A percentile compares a stretch with the other conserved stretches of the same genome.
phyloP scores from a whole-genome alignment of 257 asterid genomes.

The Paraleonurus japonicus region DNA sequence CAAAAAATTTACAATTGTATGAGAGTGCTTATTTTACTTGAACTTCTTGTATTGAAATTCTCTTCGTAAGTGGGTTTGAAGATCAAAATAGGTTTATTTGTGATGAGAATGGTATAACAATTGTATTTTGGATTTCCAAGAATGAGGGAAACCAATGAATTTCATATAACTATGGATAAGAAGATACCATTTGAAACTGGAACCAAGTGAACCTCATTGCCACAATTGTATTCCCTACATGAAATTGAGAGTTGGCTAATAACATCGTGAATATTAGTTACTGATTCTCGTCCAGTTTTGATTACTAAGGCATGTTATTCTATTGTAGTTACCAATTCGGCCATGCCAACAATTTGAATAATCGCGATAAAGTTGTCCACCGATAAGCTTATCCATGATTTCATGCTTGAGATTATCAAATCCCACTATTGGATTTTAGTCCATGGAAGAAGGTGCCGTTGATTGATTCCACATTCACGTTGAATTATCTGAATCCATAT shows the following conservation, averaged over 20 bases:
- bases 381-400: too few relatives aligned
- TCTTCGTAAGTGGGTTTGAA: neutral
- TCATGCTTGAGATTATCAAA: too few relatives aligned
- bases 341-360: too few relatives aligned
- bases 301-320: too few relatives aligned
- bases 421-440: too few relatives aligned
- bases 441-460: too few relatives aligned
- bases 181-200: neutral
- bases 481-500: too few relatives aligned
- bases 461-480: too few relatives aligned
- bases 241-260: constrained; percentile 2
- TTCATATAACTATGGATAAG: neutral
- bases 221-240: neutral
- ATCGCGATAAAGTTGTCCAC: too few relatives aligned
- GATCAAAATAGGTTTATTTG: neutral
- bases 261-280: too few relatives aligned
- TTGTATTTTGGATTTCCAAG: neutral
- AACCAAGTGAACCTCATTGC: neutral
- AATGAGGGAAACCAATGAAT: neutral
- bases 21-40: neutral
- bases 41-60: neutral
- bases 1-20: neutral
- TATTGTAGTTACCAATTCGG: too few relatives aligned
- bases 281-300: too few relatives aligned
- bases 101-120: neutral